Base-by-base conservation (phyloP, 768 basidiomycete species). In the Russula compacta region DNA sequence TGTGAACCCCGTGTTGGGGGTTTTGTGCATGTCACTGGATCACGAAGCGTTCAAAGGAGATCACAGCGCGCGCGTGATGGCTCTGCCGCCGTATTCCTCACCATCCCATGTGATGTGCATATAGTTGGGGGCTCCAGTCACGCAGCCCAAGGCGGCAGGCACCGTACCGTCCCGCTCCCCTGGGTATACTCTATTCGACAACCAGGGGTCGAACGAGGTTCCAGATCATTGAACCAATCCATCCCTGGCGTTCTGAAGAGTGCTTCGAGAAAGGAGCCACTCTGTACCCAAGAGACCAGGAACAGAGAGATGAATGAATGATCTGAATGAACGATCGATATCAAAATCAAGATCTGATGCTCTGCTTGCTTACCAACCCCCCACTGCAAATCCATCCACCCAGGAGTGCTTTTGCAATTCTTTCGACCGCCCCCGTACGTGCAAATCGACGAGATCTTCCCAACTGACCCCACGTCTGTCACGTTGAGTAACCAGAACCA, bases 261-360 rank as follows among this genome's bases (percentile, higher is more conserved):
- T 21, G 32, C 48, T 48, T 47, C 46, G 53, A 35, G 42, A 54
- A 60, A 35, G 39, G 24, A 29, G 24, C 24, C 24, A 9, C 1
- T 33, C 1, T 33, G 40, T 33, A 24, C 43, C 44, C 48, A 46
- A 50, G 60, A 54, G 44, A 57, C 60, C 60, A 57, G 50, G 60
- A 24, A 44, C 54, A 12, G 36, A 14, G n/a, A 19, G 29, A 42
- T 3, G 24, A 29, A 29, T 29, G 24, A 29, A 29, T 29, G 24
- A 29, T 29, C 24, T 29, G 24, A 43, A 29, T 19, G n/a, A 10
- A 56, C n/a, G 35, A 52, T 57, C 50, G 40, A 55, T 50, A 38
- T 40, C 14, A 15, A 60, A 17, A 53, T 59, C 44, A 24, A 55
- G 59, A 60, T 60, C 53, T 49, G 15, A 43, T 24, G n/a, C n/a